Evolutionary conservation across 345 rosid species (phyloP).

Genomic region (Psidium friedrichsthalianum): DNA sequence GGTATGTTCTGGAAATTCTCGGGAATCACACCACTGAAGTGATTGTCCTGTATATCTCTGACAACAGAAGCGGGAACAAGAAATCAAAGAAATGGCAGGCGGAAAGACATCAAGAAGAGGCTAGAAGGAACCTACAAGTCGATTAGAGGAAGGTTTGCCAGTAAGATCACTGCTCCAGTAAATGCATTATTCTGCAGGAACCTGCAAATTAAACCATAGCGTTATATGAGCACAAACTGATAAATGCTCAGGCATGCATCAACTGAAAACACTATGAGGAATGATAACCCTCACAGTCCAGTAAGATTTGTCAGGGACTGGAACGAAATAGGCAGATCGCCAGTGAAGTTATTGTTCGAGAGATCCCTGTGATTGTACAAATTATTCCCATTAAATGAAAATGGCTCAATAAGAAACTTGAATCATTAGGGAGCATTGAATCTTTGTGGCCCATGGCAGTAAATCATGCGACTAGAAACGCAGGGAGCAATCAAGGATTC

Average conservation of each 20-base stretch:
- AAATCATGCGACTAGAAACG: not conserved
- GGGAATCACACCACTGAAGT: conserved; percentile 84
- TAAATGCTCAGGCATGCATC: not conserved
- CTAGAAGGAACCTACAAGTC: conserved; percentile 46
- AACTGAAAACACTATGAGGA: not conserved
- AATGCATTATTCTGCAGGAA: conserved; percentile 73
- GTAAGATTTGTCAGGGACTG: conserved; percentile 56
- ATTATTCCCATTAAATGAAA: not conserved
- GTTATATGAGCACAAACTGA: not conserved
- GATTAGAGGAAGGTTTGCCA: conserved; percentile 58
- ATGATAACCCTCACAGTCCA: conserved; percentile 45
- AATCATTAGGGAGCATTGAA: not conserved
- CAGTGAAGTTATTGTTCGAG: conserved; percentile 64
- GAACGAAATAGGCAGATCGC: conserved; percentile 87
- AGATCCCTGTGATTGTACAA: conserved; percentile 52
- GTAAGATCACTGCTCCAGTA: conserved; percentile 82
- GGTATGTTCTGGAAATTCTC: conserved; percentile 68
- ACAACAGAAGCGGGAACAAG: conserved; percentile 10
- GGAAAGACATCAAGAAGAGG: not conserved
- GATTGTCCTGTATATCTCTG: conserved; percentile 74
- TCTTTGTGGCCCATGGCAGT: not conserved
- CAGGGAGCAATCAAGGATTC: not conserved
- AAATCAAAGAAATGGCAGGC: not conserved
- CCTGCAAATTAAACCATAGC: conserved; percentile 20
- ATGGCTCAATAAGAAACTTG: not conserved